A percentile compares a stretch with the other conserved stretches of the same genome.
Conservation (phyloP, 176 grass and related monocot genomes). For the Raddia distichophylla region DNA sequence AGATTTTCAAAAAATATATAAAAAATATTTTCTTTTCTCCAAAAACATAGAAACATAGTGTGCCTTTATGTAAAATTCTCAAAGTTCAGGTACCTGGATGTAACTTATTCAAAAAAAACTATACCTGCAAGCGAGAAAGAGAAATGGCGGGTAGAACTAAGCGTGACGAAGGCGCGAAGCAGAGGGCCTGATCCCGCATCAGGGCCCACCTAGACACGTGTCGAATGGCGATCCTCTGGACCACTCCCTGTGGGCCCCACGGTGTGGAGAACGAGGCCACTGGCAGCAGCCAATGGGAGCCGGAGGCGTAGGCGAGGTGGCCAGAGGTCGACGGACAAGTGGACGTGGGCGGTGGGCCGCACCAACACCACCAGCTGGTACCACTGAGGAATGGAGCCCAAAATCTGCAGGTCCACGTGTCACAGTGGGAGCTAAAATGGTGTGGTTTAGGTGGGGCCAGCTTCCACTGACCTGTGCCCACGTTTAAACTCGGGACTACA, state of each 20-base stretch:
- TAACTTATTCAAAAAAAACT: neutral
- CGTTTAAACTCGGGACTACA: neutral
- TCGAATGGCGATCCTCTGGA: fast-evolving
- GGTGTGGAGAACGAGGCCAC: constrained; percentile 15
- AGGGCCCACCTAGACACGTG: neutral
- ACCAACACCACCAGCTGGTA: fast-evolving
- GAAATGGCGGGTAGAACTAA: neutral
- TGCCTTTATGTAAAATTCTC: neutral
- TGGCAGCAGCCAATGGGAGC: neutral
- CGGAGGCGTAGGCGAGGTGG: constrained; percentile 6
- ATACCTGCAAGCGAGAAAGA: neutral
- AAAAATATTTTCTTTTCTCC: no score
- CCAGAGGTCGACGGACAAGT: neutral
- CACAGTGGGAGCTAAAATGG: no score
- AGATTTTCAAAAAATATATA: no score
- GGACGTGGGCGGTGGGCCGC: neutral
- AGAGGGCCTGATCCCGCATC: neutral
- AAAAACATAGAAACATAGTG: no score
- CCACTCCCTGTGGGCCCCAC: neutral
- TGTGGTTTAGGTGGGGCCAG: neutral
- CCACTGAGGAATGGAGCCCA: neutral
- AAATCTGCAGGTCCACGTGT: fast-evolving
- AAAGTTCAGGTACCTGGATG: neutral
- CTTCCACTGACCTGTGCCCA: neutral
- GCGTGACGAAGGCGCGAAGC: constrained; percentile 13